Evolutionary conservation across 768 basidiomycete genomes (phyloP).

Genomic region (Mycena kentingensis): DNA sequence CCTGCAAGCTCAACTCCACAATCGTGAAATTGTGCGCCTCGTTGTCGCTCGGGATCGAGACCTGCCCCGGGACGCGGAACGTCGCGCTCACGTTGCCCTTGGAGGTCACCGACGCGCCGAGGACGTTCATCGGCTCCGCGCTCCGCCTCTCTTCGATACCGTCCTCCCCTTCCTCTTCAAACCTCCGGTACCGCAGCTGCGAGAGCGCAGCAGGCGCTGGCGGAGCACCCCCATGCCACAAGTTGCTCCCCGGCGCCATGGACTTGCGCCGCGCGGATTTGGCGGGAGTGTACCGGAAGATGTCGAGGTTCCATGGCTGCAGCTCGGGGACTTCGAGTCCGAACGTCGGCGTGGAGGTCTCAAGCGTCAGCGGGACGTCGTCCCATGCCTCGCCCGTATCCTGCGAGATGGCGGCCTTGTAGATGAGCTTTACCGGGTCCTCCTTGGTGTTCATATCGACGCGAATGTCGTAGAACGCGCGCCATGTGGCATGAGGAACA

Average conservation of each 20-base stretch:
- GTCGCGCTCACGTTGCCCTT: constrained; percentile 35
- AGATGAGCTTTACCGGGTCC: constrained; percentile 34
- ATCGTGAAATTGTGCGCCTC: constrained; percentile 36
- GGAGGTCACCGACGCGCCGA: constrained; percentile 22
- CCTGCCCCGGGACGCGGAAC: constrained; percentile 35
- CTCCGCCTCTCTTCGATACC: not conserved
- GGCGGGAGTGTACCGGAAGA: too few relatives aligned
- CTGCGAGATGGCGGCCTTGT: constrained; percentile 43
- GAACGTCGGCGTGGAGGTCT: constrained; percentile 43
- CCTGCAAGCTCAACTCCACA: constrained; percentile 32
- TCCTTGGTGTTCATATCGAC: constrained; percentile 39
- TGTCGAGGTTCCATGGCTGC: constrained; percentile 29
- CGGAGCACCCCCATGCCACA: not conserved
- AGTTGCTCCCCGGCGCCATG: not conserved
- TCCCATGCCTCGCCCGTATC: constrained; percentile 45
- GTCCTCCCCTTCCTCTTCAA: too few relatives aligned
- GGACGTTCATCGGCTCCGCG: constrained; percentile 4
- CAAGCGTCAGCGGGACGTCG: constrained; percentile 40
- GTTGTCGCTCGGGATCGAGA: constrained; percentile 35
- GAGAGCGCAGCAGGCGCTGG: too few relatives aligned
- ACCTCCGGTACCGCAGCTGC: too few relatives aligned
- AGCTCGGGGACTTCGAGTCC: constrained; percentile 36
- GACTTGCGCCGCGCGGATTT: too few relatives aligned
- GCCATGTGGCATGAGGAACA: constrained; percentile 34
- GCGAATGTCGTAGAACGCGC: constrained; percentile 40